Evolutionary conservation across 805 yeast species (phyloP).

Genomic region (Peterozyma xylosa): DNA sequence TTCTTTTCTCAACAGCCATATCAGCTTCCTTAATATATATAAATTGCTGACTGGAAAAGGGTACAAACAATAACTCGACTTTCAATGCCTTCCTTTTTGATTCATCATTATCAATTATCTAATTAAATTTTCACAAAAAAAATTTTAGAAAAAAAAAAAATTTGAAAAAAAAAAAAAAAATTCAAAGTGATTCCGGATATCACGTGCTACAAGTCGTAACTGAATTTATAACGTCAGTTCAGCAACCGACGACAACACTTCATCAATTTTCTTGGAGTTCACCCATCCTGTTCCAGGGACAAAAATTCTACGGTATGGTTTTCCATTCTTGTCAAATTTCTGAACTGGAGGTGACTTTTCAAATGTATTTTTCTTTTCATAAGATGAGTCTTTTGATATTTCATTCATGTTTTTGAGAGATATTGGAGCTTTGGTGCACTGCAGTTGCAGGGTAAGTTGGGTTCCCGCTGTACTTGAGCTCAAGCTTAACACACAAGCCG

Average conservation of each 20-base stretch:
- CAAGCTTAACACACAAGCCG: not conserved
- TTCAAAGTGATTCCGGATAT: not conserved
- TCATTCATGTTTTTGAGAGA: slow-evolving; percentile 1
- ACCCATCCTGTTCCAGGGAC: slow-evolving; percentile 48
- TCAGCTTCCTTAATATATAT: not conserved
- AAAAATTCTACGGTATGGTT: slow-evolving; percentile 33
- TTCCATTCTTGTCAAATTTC: slow-evolving; percentile 27
- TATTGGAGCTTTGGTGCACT: too few relatives aligned
- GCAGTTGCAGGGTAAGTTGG: not conserved
- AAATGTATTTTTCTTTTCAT: not conserved
- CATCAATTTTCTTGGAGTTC: slow-evolving; percentile 16
- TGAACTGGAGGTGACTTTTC: slow-evolving; percentile 6
- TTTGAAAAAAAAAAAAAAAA: slow-evolving; percentile 3
- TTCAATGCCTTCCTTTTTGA: not conserved
- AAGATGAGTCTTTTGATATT: not conserved
- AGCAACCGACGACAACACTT: too few relatives aligned
- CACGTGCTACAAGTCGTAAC: too few relatives aligned
- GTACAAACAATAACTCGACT: too few relatives aligned
- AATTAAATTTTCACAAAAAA: slow-evolving; percentile 1
- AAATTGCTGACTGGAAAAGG: not conserved
- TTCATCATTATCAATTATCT: not conserved
- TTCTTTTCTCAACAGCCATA: slow-evolving; percentile 33
- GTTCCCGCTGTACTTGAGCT: not conserved
- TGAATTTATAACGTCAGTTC: too few relatives aligned
- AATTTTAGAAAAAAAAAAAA: slow-evolving; percentile 6